Evolutionary conservation across 768 basidiomycete genomes (phyloP).

Genomic region (Panellus pusillus): DNA sequence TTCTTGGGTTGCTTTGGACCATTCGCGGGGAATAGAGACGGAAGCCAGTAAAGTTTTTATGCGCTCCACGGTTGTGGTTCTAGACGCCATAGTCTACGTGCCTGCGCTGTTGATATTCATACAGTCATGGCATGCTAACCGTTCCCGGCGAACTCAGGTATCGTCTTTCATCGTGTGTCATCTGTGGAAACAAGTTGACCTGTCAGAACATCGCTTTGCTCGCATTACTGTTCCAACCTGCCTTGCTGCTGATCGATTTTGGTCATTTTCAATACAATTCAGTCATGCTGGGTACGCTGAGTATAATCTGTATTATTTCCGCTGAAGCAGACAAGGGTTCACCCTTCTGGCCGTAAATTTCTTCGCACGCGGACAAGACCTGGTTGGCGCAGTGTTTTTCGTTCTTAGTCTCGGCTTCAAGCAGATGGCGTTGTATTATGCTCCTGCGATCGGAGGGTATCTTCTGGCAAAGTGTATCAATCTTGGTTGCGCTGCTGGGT

Average conservation of each 20-base stretch:
- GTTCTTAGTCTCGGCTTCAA: conserved; percentile 89
- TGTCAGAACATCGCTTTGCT: conserved; percentile 64
- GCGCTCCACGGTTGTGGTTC: conserved; percentile 69
- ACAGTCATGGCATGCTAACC: conserved; percentile 60
- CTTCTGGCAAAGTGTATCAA: conserved; percentile 87
- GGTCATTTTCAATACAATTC: conserved; percentile 97
- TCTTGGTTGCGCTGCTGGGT: conserved; percentile 74
- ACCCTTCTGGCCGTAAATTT: conserved; percentile 68
- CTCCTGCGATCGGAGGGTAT: conserved; percentile 89
- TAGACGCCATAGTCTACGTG: conserved; percentile 74
- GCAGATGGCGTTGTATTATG: conserved; percentile 95
- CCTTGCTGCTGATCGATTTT: conserved; percentile 81
- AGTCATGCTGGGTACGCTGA: conserved; percentile 77
- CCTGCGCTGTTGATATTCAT: conserved; percentile 71
- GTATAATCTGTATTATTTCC: background rate
- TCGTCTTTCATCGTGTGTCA: background rate
- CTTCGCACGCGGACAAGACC: conserved; percentile 68
- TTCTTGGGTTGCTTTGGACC: conserved; percentile 69
- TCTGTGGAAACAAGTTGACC: conserved; percentile 5
- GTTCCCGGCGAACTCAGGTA: conserved; percentile 81
- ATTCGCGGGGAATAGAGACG: conserved; percentile 73
- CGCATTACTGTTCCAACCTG: conserved; percentile 79
- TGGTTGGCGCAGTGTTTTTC: conserved; percentile 76
- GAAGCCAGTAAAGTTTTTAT: conserved; percentile 71
- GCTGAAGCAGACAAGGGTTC: conserved; percentile 48